Evolutionary conservation across 2,329 filamentous ascomycete species (phyloP), one percentile per base, ranked within the genome.

Genomic region (Ophiocordyceps camponoti-leonardi): DNA sequence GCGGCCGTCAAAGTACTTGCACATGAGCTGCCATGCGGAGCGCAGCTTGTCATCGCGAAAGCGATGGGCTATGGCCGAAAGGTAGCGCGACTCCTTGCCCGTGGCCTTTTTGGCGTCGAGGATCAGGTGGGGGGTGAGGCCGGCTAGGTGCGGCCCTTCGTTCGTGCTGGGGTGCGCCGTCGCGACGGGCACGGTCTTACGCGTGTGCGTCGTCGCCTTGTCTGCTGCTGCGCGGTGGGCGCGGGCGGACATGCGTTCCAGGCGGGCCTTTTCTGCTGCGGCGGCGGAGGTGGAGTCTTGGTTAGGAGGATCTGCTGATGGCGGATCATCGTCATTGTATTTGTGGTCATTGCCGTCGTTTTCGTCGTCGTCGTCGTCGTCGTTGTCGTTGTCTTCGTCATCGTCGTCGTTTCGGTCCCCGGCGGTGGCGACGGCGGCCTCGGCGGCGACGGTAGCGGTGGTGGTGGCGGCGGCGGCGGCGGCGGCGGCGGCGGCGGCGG

Each of bases 1-100:
- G 47, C 73, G 75, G 1, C 92, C 92, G 59, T 96, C 88, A 54
- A 96, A 86, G 61, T 95, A 92, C 60, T 83, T 86, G 54, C 81
- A 73, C 53, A 94, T 78, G 41, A 73, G 67, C 2, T 77, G 75
- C 83, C 87, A 94, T 43, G 75, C 72, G 47, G 77, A 72, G 40
- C 75, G 70, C 14, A 84, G 61, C 48, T 78, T 75, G 16, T 68
- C 66, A 50, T 79, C 71, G 47, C 59, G 63, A 46, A 80, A 67
- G 11, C 75, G 66, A 43, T 64, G 64, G 7, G 66, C 71, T 46
- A 81, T 77, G 37, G 75, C 73, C n/a, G 69, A 69, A 13, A 81
- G 65, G 55, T 80, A 94, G 18, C 83, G 71, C 1, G 81, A 83
- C 61, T 94, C 86, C 42, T 81, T 71, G 14, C 83, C 80, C 1